Evolutionary conservation across 495 filamentous ascomycete genomes (phyloP).

Genomic region (Aspergillus saccharolyticus): DNA sequence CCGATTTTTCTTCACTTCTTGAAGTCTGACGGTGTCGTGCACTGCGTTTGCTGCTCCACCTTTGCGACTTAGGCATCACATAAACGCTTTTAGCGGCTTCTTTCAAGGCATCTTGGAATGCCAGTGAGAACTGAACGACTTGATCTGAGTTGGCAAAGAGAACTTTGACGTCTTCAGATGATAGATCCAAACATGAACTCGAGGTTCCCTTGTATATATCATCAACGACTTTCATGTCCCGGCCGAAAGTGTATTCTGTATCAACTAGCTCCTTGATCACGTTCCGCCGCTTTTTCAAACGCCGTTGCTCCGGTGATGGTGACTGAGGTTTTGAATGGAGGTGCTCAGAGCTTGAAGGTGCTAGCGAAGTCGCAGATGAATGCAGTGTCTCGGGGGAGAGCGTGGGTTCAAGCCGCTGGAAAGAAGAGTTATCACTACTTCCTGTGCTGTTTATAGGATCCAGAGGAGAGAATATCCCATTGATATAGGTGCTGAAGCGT

Average conservation of each 20-base stretch:
- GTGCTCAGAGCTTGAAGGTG: slow-evolving; percentile 28
- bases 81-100: slow-evolving; percentile 71
- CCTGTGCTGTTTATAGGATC: slow-evolving; percentile 54
- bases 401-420: slow-evolving; percentile 29
- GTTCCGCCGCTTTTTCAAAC: slow-evolving; percentile 61
- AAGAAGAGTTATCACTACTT: slow-evolving; percentile 39
- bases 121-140: slow-evolving; percentile 74
- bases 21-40: slow-evolving; percentile 37
- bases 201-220: slow-evolving; percentile 97
- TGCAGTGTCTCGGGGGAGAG: slow-evolving; percentile 34
- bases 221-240: slow-evolving; percentile 93
- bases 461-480: slow-evolving; percentile 48
- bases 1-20: slow-evolving; percentile 31
- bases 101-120: slow-evolving; percentile 73
- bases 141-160: slow-evolving; percentile 89
- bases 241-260: slow-evolving; percentile 79
- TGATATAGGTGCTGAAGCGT: slow-evolving; percentile 29
- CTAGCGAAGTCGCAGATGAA: slow-evolving; percentile 40
- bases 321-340: slow-evolving; percentile 27
- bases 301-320: slow-evolving; percentile 52
- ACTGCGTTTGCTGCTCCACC: slow-evolving; percentile 53
- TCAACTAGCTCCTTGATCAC: slow-evolving; percentile 87
- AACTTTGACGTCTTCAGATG: slow-evolving; percentile 72
- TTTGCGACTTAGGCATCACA: slow-evolving; percentile 50
- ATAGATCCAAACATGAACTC: slow-evolving; percentile 72